Evolutionary conservation across 2,329 filamentous ascomycete species (phyloP), one percentile per base, ranked within the genome.

Genomic region (Fusarium sulawesiense): DNA sequence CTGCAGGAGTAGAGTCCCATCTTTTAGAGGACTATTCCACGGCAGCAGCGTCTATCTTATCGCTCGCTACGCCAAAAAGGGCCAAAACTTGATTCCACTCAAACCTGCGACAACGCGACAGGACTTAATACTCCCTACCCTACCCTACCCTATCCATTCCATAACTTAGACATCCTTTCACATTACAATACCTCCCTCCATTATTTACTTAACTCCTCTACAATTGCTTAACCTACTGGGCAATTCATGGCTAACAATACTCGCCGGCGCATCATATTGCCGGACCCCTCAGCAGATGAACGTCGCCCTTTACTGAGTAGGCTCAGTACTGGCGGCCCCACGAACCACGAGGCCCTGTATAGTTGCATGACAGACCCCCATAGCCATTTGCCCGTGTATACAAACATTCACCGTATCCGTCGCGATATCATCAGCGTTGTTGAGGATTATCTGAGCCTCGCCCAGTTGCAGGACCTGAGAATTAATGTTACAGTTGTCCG

Each of bases 401-500:
- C 87, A 51, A 94, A 90, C 70, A 93, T 94, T 73, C 92, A 94
- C 78, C 86, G 90, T 65, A 89, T 91, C 77, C 85, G 88, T 37
- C 85, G 87, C 76, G 88, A 91, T 77, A 87, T 91, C 61, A 82
- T 86, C 66, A 86, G 85, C 60, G 88, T 89, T 30, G 88, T 90
- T 51, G 88, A 90, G 80, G 86, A 87, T 77, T 86, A 87, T 72
- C 79, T 88, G 76, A 93, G 89, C 60, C 83, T 92, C 59, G 91
- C 94, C 72, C 93, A 96, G 82, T 83, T 97, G 68, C 88, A 91
- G 75, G 92, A 93, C 77, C 90, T 93, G 58, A 88, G 92, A 62
- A 93, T 96, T 84, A 96, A 96, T 77, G 87, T 93, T 53, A 86
- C 91, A 2, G 90, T 96, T 46, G 90, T 96, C 21, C 88, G 93